Evolutionary conservation across 164 flowering plant genomes (phyloP), one percentile per base, ranked within the genome.

Genomic region (Nymphaea thermarum): DNA sequence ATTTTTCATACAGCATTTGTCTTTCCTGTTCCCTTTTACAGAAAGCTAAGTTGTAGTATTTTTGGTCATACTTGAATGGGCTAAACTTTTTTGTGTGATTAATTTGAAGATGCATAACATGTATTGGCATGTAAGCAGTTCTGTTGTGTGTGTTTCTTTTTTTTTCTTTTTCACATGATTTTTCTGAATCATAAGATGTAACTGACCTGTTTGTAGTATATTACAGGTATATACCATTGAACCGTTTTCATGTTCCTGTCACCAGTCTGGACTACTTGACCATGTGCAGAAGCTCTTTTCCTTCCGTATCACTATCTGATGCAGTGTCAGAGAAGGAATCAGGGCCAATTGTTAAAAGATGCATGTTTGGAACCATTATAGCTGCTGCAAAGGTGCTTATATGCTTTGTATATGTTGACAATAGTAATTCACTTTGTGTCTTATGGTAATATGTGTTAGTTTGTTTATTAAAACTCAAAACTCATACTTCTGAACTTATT

Each of bases 171-270:
- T 62, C 42, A 41, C 64, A 62, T 62, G 7, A 62, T 15, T 51
- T 51, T 8, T 25, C 12, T 16, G 16, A 55, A 10, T 55, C 16
- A 10, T 55, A 16, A 55, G 60, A 12, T 62, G 41, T 17, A 62
- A 17, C 17, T 2, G 8, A 62, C 36, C 7, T 17, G 64, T 17
- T 62, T 6, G 12, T 8, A 17, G 64, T 72, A 25, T 25, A 25
- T 25, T 77, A 43, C 78, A 94, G 99, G 82, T 95, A 95, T 72
- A 77, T 88, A 62, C 99, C 99, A 64, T 79, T 86, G 42, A 82
- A 82, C 67, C 85, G 96, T 47, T 66, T 75, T 51, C 78, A 66
- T 67, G 70, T 66, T 70, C 68, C 86, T 68, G 60, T 74, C 68
- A 16, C 77, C 43, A 64, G 60, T 63, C 82, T 72, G 59, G 64